phyloP scores from a whole-genome alignment of 495 filamentous ascomycete species.

The Hyaloscypha finlandica region DNA sequence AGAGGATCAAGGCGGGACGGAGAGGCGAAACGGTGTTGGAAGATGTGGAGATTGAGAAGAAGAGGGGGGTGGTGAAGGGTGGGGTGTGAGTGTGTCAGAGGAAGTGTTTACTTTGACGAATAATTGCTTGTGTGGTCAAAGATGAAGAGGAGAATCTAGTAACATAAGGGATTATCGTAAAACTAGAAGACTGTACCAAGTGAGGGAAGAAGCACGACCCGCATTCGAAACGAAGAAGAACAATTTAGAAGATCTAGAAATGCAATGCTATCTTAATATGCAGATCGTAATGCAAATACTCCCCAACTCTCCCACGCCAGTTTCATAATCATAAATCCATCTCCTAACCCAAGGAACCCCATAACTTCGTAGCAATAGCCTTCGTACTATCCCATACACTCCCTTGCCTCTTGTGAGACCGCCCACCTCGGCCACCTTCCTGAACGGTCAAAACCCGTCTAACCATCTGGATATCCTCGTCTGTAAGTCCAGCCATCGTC shows the following conservation, averaged over 20 bases:
- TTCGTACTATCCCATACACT: constrained; percentile 7
- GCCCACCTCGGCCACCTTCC: constrained; percentile 10
- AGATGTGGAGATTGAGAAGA: constrained; percentile 36
- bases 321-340: background rate
- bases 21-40: constrained; percentile 43
- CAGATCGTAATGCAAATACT: background rate
- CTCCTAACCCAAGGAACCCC: background rate
- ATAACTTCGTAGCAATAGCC: background rate
- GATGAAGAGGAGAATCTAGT: background rate
- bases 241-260: background rate
- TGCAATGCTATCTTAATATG: background rate
- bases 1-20: constrained; percentile 42
- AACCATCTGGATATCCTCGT: constrained; percentile 35
- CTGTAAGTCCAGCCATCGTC: constrained; percentile 31
- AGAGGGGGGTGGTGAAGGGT: background rate
- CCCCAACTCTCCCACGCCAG: background rate
- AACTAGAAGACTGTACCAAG: background rate
- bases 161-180: background rate
- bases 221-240: background rate
- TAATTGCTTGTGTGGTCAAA: background rate
- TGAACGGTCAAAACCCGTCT: constrained; percentile 17
- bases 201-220: background rate
- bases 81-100: background rate
- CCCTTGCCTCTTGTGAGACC: background rate
- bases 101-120: background rate